Base-by-base conservation (phyloP, 768 basidiomycete genomes). In the Trametes cingulata region DNA sequence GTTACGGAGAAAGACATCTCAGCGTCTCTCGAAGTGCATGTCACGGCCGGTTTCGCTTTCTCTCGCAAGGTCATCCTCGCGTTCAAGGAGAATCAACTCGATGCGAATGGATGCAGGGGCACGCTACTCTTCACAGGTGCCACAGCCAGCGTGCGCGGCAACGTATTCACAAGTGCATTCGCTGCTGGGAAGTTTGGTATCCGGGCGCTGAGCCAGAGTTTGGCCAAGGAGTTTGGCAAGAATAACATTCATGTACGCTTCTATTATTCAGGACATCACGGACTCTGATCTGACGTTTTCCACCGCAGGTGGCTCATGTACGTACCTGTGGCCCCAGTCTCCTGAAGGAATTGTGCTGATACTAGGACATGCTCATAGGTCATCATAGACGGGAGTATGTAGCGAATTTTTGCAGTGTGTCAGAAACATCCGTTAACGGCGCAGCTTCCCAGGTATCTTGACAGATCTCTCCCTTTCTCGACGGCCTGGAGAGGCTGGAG, bases 351-450 rank as follows among this genome's bases (percentile, higher is more conserved):
- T 10, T 10, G 29, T 4, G 29, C 29, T 33, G 29, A 33, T 33
- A 33, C 4, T 4, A 33, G 29, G 29, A 33, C 29, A 33, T 33
- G 6, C 29, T 33, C 6, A 33, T 33, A 90, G 85, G 79, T 79
- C 33, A 82, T 90, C 61, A 87, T 91, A 47, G 89, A 91, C 61
- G 89, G 89, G 63, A 76, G 76, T 81, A 67, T 25, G 74, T 24
- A n/a, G 57, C 35, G 9, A 29, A 42, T 25, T 17, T 46, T 5
- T n/a, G 40, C 15, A 22, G 10, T 6, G 22, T 9, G 20, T n/a
- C n/a, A n/a, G n/a, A n/a, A n/a, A n/a, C n/a, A n/a, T n/a, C n/a
- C n/a, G n/a, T n/a, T n/a, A n/a, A n/a, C n/a, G n/a, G n/a, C n/a
- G n/a, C 10, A 33, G 10, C 29, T 33, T 33, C 29, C 29, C 10